Conservation (phyloP, 768 basidiomycete genomes). For the Pulveroboletus sp. region DNA sequence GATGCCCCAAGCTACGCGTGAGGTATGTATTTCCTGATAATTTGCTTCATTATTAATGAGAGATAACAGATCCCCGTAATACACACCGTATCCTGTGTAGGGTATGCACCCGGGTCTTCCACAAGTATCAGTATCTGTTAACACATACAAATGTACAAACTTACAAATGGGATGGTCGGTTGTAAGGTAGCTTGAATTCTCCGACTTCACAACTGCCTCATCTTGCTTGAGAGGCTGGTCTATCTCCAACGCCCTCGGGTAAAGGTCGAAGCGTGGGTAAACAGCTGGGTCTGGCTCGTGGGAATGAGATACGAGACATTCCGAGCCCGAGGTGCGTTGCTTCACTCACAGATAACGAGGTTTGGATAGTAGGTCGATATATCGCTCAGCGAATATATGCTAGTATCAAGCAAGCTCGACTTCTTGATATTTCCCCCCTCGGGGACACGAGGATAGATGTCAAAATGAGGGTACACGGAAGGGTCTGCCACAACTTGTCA, state of each 20-base stretch:
- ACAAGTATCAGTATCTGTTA: slow-evolving; percentile 17
- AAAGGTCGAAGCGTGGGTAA: slow-evolving; percentile 43
- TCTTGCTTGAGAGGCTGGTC: slow-evolving; percentile 53
- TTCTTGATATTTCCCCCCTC: not conserved
- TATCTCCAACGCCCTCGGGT: slow-evolving; percentile 31
- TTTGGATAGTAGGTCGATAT: slow-evolving; percentile 8
- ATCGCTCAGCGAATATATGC: not conserved
- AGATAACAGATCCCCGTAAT: not conserved
- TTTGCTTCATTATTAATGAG: slow-evolving; percentile 5
- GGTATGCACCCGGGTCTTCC: slow-evolving; percentile 40
- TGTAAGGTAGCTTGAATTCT: slow-evolving; percentile 3
- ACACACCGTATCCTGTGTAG: slow-evolving; percentile 16
- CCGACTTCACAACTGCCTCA: slow-evolving; percentile 26
- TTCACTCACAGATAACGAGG: slow-evolving; percentile 18
- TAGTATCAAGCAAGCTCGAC: not conserved
- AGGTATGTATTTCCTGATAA: slow-evolving; percentile 4
- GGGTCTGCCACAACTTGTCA: slow-evolving; percentile 30
- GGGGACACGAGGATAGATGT: slow-evolving; percentile 34
- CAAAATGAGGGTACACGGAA: slow-evolving; percentile 40
- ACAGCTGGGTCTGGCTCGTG: slow-evolving; percentile 32
- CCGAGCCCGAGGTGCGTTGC: too few relatives aligned
- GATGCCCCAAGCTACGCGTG: slow-evolving; percentile 10
- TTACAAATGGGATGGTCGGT: slow-evolving; percentile 31
- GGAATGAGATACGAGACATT: not conserved
- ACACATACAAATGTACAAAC: not conserved